A percentile compares a stretch with the other conserved stretches of the same genome.
Evolutionary conservation across 805 yeast genomes (phyloP).

Genomic region (Brettanomyces naardenensis): DNA sequence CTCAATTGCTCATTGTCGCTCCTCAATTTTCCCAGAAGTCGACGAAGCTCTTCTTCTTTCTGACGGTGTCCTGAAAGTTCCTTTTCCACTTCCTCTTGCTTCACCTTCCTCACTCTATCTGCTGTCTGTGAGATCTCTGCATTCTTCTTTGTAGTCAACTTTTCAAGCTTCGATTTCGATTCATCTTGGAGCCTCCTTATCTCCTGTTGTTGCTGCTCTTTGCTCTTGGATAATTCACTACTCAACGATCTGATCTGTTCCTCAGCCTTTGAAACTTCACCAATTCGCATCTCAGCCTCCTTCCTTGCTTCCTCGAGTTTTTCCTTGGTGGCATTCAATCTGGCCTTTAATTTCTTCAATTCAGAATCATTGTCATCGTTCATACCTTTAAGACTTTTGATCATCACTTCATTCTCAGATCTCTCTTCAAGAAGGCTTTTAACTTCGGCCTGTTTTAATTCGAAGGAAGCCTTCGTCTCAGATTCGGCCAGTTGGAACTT

Average conservation of each 20-base stretch:
- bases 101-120: background rate
- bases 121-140: background rate
- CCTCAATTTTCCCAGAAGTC: conserved; percentile 17
- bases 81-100: background rate
- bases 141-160: background rate
- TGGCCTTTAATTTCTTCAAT: background rate
- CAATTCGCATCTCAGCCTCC: background rate
- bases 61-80: background rate
- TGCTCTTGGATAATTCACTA: background rate
- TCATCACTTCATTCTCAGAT: background rate
- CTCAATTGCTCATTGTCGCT: conserved; percentile 13
- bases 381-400: background rate
- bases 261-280: background rate
- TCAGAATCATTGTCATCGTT: conserved; percentile 1
- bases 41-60: background rate
- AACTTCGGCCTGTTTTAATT: conserved; percentile 5
- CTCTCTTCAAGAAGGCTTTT: conserved; percentile 6
- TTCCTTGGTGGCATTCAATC: background rate
- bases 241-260: background rate
- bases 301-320: background rate
- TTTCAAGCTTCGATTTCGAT: background rate
- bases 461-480: conserved; percentile 2
- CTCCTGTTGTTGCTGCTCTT: background rate
- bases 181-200: too few relatives aligned
- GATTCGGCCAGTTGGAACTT: background rate